Conservation (phyloP, 2,329 filamentous ascomycete species). For the Pseudopyrenochaeta lycopersici region DNA sequence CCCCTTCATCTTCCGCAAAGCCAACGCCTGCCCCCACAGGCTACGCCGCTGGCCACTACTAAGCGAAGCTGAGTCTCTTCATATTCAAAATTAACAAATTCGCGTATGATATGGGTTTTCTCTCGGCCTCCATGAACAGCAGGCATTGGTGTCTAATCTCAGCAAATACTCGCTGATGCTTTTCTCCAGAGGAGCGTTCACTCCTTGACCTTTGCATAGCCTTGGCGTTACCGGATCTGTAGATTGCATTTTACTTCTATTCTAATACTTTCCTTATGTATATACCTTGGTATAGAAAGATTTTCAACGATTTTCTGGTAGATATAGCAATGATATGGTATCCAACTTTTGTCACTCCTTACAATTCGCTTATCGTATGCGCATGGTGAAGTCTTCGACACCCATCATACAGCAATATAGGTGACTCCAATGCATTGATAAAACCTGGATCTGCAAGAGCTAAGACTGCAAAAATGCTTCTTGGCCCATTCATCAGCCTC, state of each 20-base stretch:
- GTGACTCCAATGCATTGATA: too few species aligned
- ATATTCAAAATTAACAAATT: slow-evolving; percentile 8
- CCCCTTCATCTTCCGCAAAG: slow-evolving; percentile 6
- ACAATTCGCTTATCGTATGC: neutral
- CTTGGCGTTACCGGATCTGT: slow-evolving; percentile 20
- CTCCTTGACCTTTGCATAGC: slow-evolving; percentile 33
- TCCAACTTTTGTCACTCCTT: slow-evolving; percentile 16
- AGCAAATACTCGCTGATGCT: slow-evolving; percentile 6
- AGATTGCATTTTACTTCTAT: slow-evolving; percentile 5
- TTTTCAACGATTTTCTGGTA: neutral
- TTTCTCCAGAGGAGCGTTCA: slow-evolving; percentile 9
- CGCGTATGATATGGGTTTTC: neutral
- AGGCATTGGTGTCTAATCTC: slow-evolving; percentile 11
- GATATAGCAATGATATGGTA: slow-evolving; percentile 4
- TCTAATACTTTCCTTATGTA: slow-evolving; percentile 20
- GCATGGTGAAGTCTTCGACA: too few species aligned
- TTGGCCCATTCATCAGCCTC: too few species aligned
- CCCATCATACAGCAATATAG: too few species aligned
- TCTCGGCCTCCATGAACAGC: slow-evolving; percentile 3
- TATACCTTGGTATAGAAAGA: slow-evolving; percentile 16
- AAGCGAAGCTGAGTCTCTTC: slow-evolving; percentile 11
- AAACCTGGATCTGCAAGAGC: too few species aligned
- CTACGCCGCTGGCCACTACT: slow-evolving; percentile 20
- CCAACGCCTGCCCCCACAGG: slow-evolving; percentile 19
- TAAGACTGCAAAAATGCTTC: too few species aligned